Base-by-base conservation (phyloP, 495 filamentous ascomycete species). In the Xylaria nigripes region DNA sequence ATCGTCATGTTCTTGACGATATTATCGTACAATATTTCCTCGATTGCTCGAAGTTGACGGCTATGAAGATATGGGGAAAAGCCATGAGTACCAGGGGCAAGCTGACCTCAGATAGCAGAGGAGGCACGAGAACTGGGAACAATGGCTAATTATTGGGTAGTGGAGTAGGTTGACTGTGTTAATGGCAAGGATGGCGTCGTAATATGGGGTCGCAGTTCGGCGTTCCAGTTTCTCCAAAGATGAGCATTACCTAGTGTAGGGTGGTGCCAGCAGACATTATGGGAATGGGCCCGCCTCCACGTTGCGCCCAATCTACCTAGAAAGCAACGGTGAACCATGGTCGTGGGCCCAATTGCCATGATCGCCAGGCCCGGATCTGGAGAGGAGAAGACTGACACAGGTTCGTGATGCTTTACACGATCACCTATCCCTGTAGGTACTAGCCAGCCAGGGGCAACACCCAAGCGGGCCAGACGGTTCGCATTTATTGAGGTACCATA, bases 281-380 rank as follows among this genome's bases (percentile, higher is more conserved):
- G 52, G 44, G 32, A 43, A 42, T 48, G 52, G 52, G 34, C 6
- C 27, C 25, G 41, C 45, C 52, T 43, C 52, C 52, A 55, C 52
- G 45, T 48, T 48, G 27, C 53, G 45, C 53, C 53, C 53, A 55
- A 36, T 36, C 29, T 43, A 36, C 15, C 29, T 43, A 13, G n/a
- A 43, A 25, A 12, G 16, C 38, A 7, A 45, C 46, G 44, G 45
- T 38, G 38, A 19, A 23, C 30, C 25, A 21, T 19, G n/a, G 36
- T 19, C 36, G n/a, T 40, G 36, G 36, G 36, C n/a, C 36, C n/a
- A 40, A 40, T 40, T 1, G 2, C 15, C 53, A 27, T 15, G 52
- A 55, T 50, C 40, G 24, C 29, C 46, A 50, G 45, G 45, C 18
- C 53, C 29, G 16, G 48, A 50, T 32, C 53, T 50, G 46, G 53